These are phyloP conservation scores for Xanthoceras sorbifolium DNA, from an alignment of 345 rosid species.

Conservation along the genomic window DNA sequence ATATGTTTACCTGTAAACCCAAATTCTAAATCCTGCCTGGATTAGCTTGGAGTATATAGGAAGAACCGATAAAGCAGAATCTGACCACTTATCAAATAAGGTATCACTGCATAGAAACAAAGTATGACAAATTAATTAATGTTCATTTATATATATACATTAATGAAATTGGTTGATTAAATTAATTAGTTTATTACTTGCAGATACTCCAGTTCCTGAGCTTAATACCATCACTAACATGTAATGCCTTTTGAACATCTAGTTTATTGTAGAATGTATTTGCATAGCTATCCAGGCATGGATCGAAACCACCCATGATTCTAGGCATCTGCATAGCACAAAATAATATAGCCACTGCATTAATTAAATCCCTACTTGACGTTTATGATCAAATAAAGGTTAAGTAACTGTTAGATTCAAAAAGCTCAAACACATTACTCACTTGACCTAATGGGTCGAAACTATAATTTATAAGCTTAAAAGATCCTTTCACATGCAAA, in stretches of 20 bases:
- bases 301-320: constrained; percentile 81
- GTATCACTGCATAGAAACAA: constrained; percentile 42
- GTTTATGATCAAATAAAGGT: too few relatives aligned
- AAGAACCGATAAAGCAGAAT: constrained; percentile 62
- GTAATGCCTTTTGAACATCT: constrained; percentile 84
- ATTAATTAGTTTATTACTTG: constrained; percentile 52
- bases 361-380: too few relatives aligned
- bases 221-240: constrained; percentile 63
- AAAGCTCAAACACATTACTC: too few relatives aligned
- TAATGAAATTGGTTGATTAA: background rate
- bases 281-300: constrained; percentile 79
- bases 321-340: constrained; percentile 57
- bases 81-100: constrained; percentile 57
- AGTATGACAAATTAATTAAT: background rate
- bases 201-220: constrained; percentile 88
- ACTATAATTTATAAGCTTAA: too few relatives aligned
- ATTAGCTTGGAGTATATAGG: constrained; percentile 86
- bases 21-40: constrained; percentile 66
- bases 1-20: constrained; percentile 91
- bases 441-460: too few relatives aligned
- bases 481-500: too few relatives aligned
- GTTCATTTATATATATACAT: background rate
- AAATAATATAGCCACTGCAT: background rate
- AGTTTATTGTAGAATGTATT: constrained; percentile 68
- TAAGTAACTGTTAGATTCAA: too few relatives aligned